Base-by-base conservation (phyloP, 176 grass and related monocot species). In the Oryza coarctata region DNA sequence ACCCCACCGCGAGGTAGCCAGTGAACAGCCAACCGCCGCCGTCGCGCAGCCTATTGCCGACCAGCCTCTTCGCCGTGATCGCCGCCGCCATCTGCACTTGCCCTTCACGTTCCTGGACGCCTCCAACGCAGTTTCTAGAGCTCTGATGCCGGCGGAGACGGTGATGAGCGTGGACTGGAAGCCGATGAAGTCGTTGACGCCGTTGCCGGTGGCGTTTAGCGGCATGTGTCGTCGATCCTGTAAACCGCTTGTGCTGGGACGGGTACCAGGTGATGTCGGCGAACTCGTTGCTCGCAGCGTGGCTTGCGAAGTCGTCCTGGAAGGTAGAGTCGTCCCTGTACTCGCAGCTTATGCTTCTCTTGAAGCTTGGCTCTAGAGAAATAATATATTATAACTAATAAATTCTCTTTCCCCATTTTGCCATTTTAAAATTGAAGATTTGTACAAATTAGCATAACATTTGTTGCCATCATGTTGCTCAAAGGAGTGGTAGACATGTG, bases 241-340 rank as follows among this genome's bases (percentile, higher is more conserved):
- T 92, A 94, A 34, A 94, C 86, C 0, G 88, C 92, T 71, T 76
- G 49, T 57, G 84, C 79, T 97, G 92, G 4, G 92, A 97, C 8
- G 92, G 92, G 74, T 92, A 97, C 94, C 90, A 97, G 57, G 90
- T 81, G 70, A 97, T 92, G 81, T 94, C 92, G 2, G 88, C 90
- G 70, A 97, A 97, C 79, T 97, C 88, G 64, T 97, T 88, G 15
- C 76, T 40, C 32, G 50, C 32, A 12, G 95, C 95, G 72, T 88
- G 90, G 27, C 77, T 81, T 0, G 81, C 50, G 63, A 92, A 94
- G 41, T 92, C 85, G 27, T 97, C 86, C 86, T 94, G 68, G 31
- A 97, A 65, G 22, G 18, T 61, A 23, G 68, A 23, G 57, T 97
- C 92, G 30, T 94, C 49, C 39, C 86, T 44, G 76, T 89, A 94